phyloP scores from a whole-genome alignment of 345 rosid genomes.

The Hypericum perforatum region DNA sequence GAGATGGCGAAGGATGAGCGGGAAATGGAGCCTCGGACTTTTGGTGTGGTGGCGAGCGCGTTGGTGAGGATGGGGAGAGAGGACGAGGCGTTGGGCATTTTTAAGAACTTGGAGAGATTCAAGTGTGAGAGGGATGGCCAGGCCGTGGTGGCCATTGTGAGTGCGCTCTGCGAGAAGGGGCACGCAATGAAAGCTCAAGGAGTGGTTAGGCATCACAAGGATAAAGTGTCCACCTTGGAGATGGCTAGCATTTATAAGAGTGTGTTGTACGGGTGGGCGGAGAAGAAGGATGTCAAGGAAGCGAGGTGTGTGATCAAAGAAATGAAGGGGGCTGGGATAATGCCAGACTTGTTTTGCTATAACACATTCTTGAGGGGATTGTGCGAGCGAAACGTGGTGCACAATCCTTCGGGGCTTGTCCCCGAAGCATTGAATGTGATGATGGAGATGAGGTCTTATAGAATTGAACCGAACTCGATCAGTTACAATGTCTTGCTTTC shows the following conservation, averaged over 20 bases:
- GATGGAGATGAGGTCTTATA: slow-evolving; percentile 71
- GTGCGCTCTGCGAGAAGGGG: slow-evolving; percentile 67
- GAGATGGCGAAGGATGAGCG: slow-evolving; percentile 52
- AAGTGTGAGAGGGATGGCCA: slow-evolving; percentile 50
- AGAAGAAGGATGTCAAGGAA: slow-evolving; percentile 53
- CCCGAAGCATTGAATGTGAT: slow-evolving; percentile 79
- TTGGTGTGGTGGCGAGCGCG: slow-evolving; percentile 47
- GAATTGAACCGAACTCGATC: slow-evolving; percentile 42
- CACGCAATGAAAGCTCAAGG: slow-evolving; percentile 77
- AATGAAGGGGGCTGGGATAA: slow-evolving; percentile 51
- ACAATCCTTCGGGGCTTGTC: slow-evolving; percentile 76
- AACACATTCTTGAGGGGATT: slow-evolving; percentile 65
- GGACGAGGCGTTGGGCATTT: slow-evolving; percentile 76
- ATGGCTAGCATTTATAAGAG: slow-evolving; percentile 42
- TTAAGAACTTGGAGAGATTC: slow-evolving; percentile 76
- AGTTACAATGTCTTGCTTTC: slow-evolving; percentile 76
- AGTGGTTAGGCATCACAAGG: slow-evolving; percentile 61
- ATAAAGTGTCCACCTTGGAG: slow-evolving; percentile 34
- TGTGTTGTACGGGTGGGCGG: slow-evolving; percentile 62
- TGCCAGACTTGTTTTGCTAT: slow-evolving; percentile 61
- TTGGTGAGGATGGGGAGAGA: slow-evolving; percentile 66
- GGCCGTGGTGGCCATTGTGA: slow-evolving; percentile 46
- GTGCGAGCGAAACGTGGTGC: slow-evolving; percentile 45
- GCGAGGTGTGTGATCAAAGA: slow-evolving; percentile 61
- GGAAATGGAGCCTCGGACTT: slow-evolving; percentile 50